These are phyloP conservation scores for Apophysomyces variabilis DNA, from an alignment of 371 early-diverging fungal species.

Conservation along the genomic window DNA sequence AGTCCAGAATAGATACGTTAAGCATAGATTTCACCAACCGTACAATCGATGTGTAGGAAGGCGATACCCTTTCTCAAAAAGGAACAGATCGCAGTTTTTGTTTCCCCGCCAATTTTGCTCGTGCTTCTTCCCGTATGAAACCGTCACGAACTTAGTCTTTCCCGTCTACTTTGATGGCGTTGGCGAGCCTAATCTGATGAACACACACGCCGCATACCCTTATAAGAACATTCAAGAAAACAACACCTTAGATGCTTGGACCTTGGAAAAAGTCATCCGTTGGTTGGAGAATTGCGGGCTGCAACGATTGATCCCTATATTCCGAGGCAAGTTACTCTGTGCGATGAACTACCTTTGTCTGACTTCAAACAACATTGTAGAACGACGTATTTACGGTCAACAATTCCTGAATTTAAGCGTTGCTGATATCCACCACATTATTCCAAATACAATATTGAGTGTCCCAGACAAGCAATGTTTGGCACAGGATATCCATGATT, in stretches of 20 bases:
- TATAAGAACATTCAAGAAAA: neutral
- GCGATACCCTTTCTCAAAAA: too few species aligned
- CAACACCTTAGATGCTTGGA: conserved; percentile 15
- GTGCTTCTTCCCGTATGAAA: neutral
- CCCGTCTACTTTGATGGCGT: conserved; percentile 21
- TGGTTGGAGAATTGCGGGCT: conserved; percentile 27
- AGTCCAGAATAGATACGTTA: too few species aligned
- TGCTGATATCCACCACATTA: conserved; percentile 16
- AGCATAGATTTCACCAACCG: too few species aligned
- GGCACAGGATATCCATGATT: conserved; percentile 30
- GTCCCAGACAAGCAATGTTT: conserved; percentile 35
- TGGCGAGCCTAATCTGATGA: conserved; percentile 20
- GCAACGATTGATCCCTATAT: conserved; percentile 11
- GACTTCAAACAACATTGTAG: conserved; percentile 5
- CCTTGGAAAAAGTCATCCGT: conserved; percentile 26
- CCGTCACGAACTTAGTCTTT: conserved; percentile 10
- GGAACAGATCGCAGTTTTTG: too few species aligned
- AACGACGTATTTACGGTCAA: conserved; percentile 22
- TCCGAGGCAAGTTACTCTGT: conserved; percentile 19
- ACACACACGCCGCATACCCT: conserved; percentile 11
- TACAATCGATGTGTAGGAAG: too few species aligned
- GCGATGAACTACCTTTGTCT: conserved; percentile 1
- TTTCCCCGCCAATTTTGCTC: neutral
- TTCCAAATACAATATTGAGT: conserved; percentile 26
- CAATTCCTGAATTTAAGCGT: conserved; percentile 22